phyloP scores from a whole-genome alignment of 768 basidiomycete genomes.

The Brasilioporus rufonigricans region DNA sequence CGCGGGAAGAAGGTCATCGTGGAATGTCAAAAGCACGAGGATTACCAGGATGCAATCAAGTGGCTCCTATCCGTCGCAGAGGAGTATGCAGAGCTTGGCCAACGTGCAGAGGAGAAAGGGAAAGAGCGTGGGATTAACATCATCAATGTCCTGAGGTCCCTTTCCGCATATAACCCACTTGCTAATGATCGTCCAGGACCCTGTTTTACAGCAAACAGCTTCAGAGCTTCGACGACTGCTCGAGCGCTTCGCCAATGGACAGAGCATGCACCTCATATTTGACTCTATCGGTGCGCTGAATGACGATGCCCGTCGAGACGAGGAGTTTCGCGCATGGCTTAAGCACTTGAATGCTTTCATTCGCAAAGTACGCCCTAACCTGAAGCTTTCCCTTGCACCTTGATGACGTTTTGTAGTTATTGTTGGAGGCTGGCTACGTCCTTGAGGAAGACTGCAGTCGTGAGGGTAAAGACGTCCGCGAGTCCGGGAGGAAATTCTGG shows the following conservation, averaged over 20 bases:
- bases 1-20: slow-evolving; percentile 90
- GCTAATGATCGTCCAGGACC: slow-evolving; percentile 40
- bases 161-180: slow-evolving; percentile 10
- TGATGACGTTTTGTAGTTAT: slow-evolving; percentile 38
- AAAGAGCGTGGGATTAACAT: slow-evolving; percentile 26
- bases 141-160: slow-evolving; percentile 6
- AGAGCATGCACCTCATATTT: slow-evolving; percentile 63
- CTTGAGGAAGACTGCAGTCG: slow-evolving; percentile 72
- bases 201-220: slow-evolving; percentile 53
- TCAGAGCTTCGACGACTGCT: slow-evolving; percentile 74
- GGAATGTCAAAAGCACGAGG: slow-evolving; percentile 89
- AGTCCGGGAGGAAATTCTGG: slow-evolving; percentile 77
- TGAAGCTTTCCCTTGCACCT: neutral
- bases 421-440: slow-evolving; percentile 83
- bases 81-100: slow-evolving; percentile 58
- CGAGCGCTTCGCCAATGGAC: slow-evolving; percentile 85
- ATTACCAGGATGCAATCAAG: slow-evolving; percentile 80
- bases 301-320: slow-evolving; percentile 71
- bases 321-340: slow-evolving; percentile 76
- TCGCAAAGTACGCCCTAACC: slow-evolving; percentile 48
- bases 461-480: slow-evolving; percentile 61
- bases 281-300: slow-evolving; percentile 71
- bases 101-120: slow-evolving; percentile 35
- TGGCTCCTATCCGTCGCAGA: slow-evolving; percentile 68
- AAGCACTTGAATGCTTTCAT: slow-evolving; percentile 55